Base-by-base conservation (phyloP, 441 rosid species). In the Corymbia calophylla region DNA sequence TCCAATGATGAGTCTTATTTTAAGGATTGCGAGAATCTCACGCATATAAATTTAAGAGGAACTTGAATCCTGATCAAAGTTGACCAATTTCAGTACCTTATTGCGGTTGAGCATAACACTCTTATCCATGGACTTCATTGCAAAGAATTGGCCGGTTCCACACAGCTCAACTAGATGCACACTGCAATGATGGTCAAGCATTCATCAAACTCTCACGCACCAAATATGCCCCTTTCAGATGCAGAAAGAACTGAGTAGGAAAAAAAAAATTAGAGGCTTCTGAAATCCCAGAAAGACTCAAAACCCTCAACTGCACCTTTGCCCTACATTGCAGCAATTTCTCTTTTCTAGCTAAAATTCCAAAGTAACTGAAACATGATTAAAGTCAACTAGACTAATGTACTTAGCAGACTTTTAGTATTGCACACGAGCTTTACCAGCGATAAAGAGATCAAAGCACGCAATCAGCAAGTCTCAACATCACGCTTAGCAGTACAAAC, bases 41-140 rank as follows among this genome's bases (percentile, higher is more conserved):
- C 4, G 5, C 13, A 88, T 29, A 35, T n/a, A 60, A 29, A 88
- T 64, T 73, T 25, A 19, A 88, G 23, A 66, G 56, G 39, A 35
- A 49, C 44, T 48, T 23, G 51, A 86, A 35, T 27, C 29, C 35
- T 62, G 62, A 27, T 32, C 2, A 31, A 25, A 60, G 87, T 29
- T 29, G 14, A 68, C 23, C 21, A 84, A 85, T 90, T 90, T 55
- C 6, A 86, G 77, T 94, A 97, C 99, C 97, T 98, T 98, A 91
- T 97, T 98, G 56, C 99, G 97, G 91, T 96, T 97, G 80, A 97
- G 98, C 99, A 98, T 98, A 64, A 94, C 91, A 87, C 92, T 88
- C 93, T 98, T 97, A 91, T 97, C 99, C 99, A 98, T 98, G 88
- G 97, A 98, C 93, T 98, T 98, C 99, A 98, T 97, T 60, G 99